Conservation (phyloP, 768 basidiomycete species). For the Lactarius sp. region DNA sequence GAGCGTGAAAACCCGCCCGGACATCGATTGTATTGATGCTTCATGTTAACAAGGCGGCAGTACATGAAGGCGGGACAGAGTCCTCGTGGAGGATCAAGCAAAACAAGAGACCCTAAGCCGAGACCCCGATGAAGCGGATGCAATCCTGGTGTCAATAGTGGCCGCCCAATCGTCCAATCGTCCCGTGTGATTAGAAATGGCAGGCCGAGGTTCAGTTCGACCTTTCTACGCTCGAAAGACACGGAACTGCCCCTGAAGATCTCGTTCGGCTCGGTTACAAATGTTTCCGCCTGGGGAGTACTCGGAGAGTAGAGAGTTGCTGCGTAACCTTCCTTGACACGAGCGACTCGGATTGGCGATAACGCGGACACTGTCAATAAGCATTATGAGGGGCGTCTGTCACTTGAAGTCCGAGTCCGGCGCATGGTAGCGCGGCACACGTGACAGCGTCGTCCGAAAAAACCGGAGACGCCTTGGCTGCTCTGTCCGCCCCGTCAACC, state of each 20-base stretch:
- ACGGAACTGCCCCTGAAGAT: neutral
- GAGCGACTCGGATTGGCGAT: neutral
- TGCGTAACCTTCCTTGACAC: neutral
- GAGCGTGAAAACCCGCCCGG: neutral
- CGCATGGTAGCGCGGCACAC: neutral
- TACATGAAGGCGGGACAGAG: constrained; percentile 1
- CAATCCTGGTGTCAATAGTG: neutral
- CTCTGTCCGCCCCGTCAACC: neutral
- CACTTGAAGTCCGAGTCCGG: too few relatives aligned
- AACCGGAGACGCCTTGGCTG: too few relatives aligned
- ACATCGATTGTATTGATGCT: neutral
- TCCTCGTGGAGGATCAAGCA: constrained; percentile 4
- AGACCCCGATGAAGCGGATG: neutral
- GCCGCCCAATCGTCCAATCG: neutral
- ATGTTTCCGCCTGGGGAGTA: neutral
- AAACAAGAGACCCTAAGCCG: neutral
- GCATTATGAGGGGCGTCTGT: neutral
- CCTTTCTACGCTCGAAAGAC: neutral
- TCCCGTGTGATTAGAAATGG: neutral
- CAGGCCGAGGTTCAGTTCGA: neutral
- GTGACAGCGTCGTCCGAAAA: neutral
- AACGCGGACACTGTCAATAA: neutral
- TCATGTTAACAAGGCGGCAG: neutral
- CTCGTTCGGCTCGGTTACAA: neutral
- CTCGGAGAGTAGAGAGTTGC: neutral